Percentiles rank a stretch among this genome's conserved stretches.
Conservation (phyloP, 371 early-diverging fungal genomes). For the Mortierella sp. region DNA sequence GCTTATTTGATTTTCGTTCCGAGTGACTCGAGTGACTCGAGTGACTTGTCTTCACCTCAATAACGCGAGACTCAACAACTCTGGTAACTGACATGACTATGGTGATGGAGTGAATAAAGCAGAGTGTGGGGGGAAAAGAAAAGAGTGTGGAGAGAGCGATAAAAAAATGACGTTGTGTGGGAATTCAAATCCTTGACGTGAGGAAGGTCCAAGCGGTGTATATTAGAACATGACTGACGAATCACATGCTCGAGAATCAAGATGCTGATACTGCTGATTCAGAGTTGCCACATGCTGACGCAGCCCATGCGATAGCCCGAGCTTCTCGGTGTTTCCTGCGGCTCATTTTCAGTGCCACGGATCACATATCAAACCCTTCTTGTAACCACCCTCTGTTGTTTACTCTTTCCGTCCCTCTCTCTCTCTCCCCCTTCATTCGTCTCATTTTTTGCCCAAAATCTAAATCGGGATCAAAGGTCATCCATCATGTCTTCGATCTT, state of each 20-base stretch:
- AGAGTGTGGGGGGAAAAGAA: neutral
- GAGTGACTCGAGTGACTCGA: neutral
- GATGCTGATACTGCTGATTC: too few species aligned
- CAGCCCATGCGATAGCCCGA: slow-evolving; percentile 20
- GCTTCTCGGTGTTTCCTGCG: slow-evolving; percentile 42
- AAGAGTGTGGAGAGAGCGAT: neutral
- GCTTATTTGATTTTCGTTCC: neutral
- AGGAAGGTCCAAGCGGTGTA: neutral
- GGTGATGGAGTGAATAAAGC: slow-evolving; percentile 1
- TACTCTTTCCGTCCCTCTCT: neutral
- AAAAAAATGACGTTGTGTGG: neutral
- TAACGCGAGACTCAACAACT: slow-evolving; percentile 65
- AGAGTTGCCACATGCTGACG: slow-evolving; percentile 6
- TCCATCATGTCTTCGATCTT: slow-evolving; percentile 39
- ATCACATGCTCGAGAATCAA: slow-evolving; percentile 21
- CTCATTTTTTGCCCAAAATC: neutral
- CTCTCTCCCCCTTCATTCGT: neutral
- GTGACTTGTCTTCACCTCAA: slow-evolving; percentile 38
- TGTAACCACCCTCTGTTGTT: slow-evolving; percentile 1
- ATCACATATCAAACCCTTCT: neutral
- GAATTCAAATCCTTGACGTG: slow-evolving; percentile 3
- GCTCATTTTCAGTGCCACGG: slow-evolving; percentile 6
- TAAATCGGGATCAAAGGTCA: slow-evolving; percentile 22
- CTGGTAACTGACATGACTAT: slow-evolving; percentile 55
- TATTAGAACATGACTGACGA: neutral